A percentile compares a stretch with the other conserved stretches of the same genome.
Evolutionary conservation across 371 early-diverging fungal species (phyloP).

Genomic region (Gilbertella persicaria): DNA sequence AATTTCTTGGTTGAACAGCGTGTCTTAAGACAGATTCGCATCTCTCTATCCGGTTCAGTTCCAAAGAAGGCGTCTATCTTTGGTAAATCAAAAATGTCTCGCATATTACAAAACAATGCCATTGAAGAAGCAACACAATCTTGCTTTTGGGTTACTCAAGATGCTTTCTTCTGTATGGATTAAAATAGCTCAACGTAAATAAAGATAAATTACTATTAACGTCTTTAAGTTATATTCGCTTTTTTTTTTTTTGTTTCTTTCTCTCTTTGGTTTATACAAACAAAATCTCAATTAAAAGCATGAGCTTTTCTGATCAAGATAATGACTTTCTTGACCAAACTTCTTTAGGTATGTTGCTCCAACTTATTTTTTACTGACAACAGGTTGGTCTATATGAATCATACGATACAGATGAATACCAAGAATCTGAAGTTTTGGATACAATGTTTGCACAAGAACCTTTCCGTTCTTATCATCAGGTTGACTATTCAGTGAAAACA

Average conservation of each 20-base stretch:
- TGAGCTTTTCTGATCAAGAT: neutral
- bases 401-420: conserved; percentile 22
- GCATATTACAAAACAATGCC: neutral
- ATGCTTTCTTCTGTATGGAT: neutral
- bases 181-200: neutral
- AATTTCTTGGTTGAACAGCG: conserved; percentile 15
- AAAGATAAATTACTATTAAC: too few species aligned
- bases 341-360: neutral
- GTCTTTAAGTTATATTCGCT: too few species aligned
- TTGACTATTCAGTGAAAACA: conserved; percentile 15
- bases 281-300: neutral
- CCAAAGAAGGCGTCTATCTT: conserved; percentile 9
- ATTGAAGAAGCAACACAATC: conserved; percentile 14
- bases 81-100: neutral
- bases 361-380: neutral
- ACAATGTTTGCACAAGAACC: neutral
- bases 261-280: neutral
- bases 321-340: neutral
- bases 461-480: neutral
- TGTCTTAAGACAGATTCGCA: neutral
- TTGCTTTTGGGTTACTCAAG: conserved; percentile 16
- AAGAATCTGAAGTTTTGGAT: conserved; percentile 37
- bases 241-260: neutral
- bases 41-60: neutral
- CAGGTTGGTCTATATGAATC: neutral